phyloP scores from a whole-genome alignment of 768 basidiomycete species.

The Phallus indusiatus region DNA sequence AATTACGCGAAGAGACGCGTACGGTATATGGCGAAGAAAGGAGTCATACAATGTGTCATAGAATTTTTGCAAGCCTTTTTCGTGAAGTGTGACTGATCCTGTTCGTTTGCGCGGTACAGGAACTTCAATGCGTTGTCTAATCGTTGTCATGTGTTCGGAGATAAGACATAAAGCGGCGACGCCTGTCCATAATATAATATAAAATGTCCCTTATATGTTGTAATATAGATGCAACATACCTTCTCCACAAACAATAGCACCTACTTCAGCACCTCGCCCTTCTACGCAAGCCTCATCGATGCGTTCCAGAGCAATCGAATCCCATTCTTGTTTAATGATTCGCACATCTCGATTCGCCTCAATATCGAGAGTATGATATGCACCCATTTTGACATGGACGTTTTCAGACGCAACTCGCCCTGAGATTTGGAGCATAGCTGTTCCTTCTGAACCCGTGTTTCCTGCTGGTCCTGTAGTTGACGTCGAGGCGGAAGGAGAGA shows the following conservation, averaged over 20 bases:
- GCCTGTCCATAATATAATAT: slow-evolving; percentile 28
- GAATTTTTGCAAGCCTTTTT: slow-evolving; percentile 83
- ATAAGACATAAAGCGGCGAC: slow-evolving; percentile 89
- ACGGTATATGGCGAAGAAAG: slow-evolving; percentile 87
- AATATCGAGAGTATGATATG: slow-evolving; percentile 90
- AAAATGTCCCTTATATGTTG: background rate
- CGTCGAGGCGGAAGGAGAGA: slow-evolving; percentile 58
- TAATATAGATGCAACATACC: slow-evolving; percentile 28
- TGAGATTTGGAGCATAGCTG: slow-evolving; percentile 62
- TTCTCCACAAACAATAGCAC: slow-evolving; percentile 93
- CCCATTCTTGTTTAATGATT: slow-evolving; percentile 88
- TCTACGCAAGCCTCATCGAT: slow-evolving; percentile 85
- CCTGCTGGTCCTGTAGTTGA: slow-evolving; percentile 24
- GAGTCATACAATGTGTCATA: slow-evolving; percentile 78
- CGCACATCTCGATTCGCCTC: slow-evolving; percentile 86
- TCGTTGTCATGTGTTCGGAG: slow-evolving; percentile 94
- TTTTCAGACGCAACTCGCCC: slow-evolving; percentile 85
- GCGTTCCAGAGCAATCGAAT: slow-evolving; percentile 73
- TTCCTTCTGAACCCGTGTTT: slow-evolving; percentile 24
- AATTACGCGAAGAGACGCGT: slow-evolving; percentile 72
- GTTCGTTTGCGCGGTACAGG: slow-evolving; percentile 85
- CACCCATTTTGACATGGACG: slow-evolving; percentile 81
- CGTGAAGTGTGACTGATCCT: slow-evolving; percentile 76
- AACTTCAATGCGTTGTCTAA: slow-evolving; percentile 82
- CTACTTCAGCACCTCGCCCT: slow-evolving; percentile 94